These are phyloP conservation scores for Physaria fendleri DNA, from an alignment of 345 rosid species.

Conservation along the genomic window DNA sequence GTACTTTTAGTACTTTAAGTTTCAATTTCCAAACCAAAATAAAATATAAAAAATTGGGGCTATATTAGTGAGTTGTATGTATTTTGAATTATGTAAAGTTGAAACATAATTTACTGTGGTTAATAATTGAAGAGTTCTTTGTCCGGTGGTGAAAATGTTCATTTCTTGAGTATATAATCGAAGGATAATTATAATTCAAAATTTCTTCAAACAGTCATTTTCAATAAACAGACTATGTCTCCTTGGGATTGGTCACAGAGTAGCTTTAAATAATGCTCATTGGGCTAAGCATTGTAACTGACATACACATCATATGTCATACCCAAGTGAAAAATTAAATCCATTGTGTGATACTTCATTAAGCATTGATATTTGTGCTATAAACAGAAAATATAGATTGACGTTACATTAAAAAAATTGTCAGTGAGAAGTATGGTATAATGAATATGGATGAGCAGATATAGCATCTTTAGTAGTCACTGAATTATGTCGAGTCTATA, in stretches of 20 bases:
- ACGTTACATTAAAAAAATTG: conserved; percentile 20
- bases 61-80: conserved; percentile 3
- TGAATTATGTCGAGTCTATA: conserved; percentile 32
- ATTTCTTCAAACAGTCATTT: background rate
- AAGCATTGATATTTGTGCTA: conserved; percentile 17
- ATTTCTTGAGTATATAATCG: conserved; percentile 12
- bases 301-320: conserved; percentile 4
- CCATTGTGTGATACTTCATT: conserved; percentile 2
- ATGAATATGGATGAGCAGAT: conserved; percentile 12
- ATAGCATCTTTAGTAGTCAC: conserved; percentile 30
- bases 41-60: background rate
- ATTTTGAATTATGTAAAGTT: background rate
- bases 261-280: background rate
- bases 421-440: conserved; percentile 28
- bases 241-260: conserved; percentile 17
- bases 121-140: conserved; percentile 3
- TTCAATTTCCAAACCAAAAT: conserved; percentile 20
- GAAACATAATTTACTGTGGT: conserved; percentile 19
- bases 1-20: conserved; percentile 18
- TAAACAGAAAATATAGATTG: conserved; percentile 3
- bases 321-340: background rate
- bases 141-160: conserved; percentile 14
- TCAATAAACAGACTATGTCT: conserved; percentile 17
- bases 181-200: background rate
- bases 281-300: conserved; percentile 12